Evolutionary conservation across 23 red algal genomes (phyloP).

Genomic region (Rhodosorus marinus): DNA sequence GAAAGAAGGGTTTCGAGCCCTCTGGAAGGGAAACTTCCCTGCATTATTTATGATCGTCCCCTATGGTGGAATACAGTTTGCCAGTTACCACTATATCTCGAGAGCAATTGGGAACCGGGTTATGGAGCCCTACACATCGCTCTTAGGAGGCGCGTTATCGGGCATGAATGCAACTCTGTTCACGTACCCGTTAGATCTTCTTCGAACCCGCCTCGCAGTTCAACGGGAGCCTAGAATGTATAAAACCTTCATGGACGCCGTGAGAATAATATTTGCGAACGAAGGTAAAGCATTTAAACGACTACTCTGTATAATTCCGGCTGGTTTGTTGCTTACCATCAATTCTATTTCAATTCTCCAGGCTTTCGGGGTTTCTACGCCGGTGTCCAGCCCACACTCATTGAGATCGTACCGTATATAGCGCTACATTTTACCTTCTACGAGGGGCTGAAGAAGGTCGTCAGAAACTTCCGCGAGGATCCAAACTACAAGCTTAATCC

Average conservation of each 20-base stretch:
- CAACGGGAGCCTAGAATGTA: slow-evolving; percentile 28
- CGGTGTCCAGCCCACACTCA: slow-evolving; percentile 54
- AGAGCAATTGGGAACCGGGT: neutral
- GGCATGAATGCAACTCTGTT: slow-evolving; percentile 32
- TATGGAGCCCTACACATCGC: neutral
- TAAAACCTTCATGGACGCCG: slow-evolving; percentile 14
- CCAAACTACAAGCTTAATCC: slow-evolving; percentile 2
- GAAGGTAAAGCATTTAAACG: too few species aligned
- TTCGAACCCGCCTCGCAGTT: slow-evolving; percentile 77
- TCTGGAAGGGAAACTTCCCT: slow-evolving; percentile 82
- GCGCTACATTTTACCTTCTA: slow-evolving; percentile 59
- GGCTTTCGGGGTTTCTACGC: slow-evolving; percentile 83
- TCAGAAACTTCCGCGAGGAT: neutral
- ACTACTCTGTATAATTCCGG: too few species aligned
- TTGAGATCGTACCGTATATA: slow-evolving; percentile 77
- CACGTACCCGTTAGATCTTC: slow-evolving; percentile 78
- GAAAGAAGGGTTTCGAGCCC: slow-evolving; percentile 28
- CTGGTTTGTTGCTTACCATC: too few species aligned
- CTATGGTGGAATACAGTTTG: slow-evolving; percentile 68
- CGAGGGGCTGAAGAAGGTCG: slow-evolving; percentile 3
- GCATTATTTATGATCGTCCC: slow-evolving; percentile 81
- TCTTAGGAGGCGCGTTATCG: slow-evolving; percentile 32
- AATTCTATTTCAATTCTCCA: slow-evolving; percentile 7
- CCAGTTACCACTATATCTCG: slow-evolving; percentile 56
- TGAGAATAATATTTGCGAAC: slow-evolving; percentile 18